phyloP scores from a whole-genome alignment of 768 basidiomycete species.

The Tylopilus plumbeoviolaceoides region DNA sequence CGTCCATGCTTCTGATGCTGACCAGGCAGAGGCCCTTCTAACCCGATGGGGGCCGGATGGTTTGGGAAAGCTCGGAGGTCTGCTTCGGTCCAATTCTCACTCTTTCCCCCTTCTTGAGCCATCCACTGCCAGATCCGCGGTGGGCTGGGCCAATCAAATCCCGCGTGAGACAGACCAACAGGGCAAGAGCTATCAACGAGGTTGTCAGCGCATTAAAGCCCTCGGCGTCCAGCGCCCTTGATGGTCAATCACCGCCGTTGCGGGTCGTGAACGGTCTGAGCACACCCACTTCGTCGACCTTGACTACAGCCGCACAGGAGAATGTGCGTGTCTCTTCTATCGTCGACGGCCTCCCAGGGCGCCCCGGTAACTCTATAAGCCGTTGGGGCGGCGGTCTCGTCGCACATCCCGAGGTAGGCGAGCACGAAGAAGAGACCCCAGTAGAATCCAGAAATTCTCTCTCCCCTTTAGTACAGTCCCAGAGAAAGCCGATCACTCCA shows the following conservation, averaged over 20 bases:
- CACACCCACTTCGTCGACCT: conserved; percentile 61
- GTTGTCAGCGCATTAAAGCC: conserved; percentile 69
- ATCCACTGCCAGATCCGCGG: conserved; percentile 59
- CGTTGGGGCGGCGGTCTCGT: conserved; percentile 58
- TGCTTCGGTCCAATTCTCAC: conserved; percentile 24
- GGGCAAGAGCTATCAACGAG: conserved; percentile 71
- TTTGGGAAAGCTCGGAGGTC: conserved; percentile 83
- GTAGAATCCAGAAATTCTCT: conserved; percentile 19
- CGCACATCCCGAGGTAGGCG: conserved; percentile 63
- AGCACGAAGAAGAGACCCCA: conserved; percentile 45
- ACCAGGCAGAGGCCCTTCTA: conserved; percentile 83
- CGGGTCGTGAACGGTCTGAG: conserved; percentile 80
- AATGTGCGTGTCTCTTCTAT: conserved; percentile 49
- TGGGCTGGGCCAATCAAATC: conserved; percentile 90
- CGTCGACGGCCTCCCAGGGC: conserved; percentile 46
- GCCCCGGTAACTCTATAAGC: conserved; percentile 56
- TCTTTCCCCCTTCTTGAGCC: conserved; percentile 21
- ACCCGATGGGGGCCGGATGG: conserved; percentile 88
- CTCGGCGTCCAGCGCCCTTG: conserved; percentile 40
- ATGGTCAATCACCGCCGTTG: conserved; percentile 48
- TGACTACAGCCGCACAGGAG: conserved; percentile 74
- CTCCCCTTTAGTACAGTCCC: conserved; percentile 34
- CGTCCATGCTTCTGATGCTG: conserved; percentile 87
- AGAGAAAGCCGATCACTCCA: conserved; percentile 66
- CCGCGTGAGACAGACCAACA: conserved; percentile 60